phyloP scores from a whole-genome alignment of 192 early-diverging fungal genomes.

The Umbelopsis vinacea region DNA sequence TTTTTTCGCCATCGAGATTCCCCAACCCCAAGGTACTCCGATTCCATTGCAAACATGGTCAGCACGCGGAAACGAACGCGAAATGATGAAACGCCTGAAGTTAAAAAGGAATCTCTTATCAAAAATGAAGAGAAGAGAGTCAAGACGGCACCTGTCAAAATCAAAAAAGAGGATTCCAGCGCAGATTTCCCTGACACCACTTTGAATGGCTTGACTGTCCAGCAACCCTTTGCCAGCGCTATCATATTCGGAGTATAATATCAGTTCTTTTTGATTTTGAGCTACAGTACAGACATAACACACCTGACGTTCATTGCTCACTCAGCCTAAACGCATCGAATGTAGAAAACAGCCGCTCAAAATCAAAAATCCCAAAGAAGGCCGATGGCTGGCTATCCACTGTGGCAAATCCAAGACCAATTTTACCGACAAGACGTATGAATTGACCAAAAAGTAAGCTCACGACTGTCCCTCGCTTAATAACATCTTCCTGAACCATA shows the following conservation, averaged over 20 bases:
- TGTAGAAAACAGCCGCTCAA: slow-evolving; percentile 15
- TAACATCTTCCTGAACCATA: not conserved
- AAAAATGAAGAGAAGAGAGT: not conserved
- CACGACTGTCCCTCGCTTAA: not conserved
- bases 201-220: not conserved
- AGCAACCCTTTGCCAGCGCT: slow-evolving; percentile 12
- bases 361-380: not conserved
- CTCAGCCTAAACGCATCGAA: slow-evolving; percentile 10
- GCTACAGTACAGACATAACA: not conserved
- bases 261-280: not conserved
- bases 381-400: slow-evolving; percentile 11
- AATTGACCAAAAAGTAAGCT: slow-evolving; percentile 17
- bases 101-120: not conserved
- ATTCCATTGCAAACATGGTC: not conserved
- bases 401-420: slow-evolving; percentile 6
- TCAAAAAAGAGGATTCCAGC: not conserved
- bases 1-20: too few relatives aligned
- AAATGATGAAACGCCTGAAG: not conserved
- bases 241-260: not conserved
- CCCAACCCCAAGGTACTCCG: too few relatives aligned
- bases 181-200: not conserved
- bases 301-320: not conserved
- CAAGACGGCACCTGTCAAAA: not conserved
- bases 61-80: not conserved
- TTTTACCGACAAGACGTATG: not conserved